Evolutionary conservation across 257 asterid genomes (phyloP).

Genomic region (Solanum phureja): DNA sequence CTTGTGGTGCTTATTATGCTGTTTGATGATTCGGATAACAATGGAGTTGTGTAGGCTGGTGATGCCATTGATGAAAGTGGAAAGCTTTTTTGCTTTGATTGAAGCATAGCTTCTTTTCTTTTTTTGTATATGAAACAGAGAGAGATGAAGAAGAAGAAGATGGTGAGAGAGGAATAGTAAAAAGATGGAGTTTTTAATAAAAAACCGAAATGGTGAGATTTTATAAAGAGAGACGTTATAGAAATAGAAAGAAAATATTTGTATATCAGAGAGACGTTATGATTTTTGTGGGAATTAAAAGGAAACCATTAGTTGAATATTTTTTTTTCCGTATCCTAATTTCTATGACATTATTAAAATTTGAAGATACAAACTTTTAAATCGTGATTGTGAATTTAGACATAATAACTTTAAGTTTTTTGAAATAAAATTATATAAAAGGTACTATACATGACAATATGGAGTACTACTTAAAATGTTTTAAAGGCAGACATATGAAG

Average conservation of each 20-base stretch:
- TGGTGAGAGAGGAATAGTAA: not conserved
- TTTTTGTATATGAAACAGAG: not conserved
- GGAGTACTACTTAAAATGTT: no score
- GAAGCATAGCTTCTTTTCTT: slow-evolving; percentile 5
- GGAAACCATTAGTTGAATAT: not conserved
- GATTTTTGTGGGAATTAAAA: not conserved
- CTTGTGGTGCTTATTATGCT: slow-evolving; percentile 4
- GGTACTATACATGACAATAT: no score
- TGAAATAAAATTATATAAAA: no score
- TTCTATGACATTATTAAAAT: no score
- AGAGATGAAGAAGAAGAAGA: not conserved
- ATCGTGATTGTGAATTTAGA: no score
- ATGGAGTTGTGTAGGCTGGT: slow-evolving; percentile 16
- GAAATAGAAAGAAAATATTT: not conserved
- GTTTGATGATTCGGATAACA: slow-evolving; percentile 31
- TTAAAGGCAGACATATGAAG: no score
- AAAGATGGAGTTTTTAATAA: not conserved
- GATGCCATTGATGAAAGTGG: slow-evolving; percentile 10
- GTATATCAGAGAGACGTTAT: not conserved
- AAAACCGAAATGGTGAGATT: not conserved
- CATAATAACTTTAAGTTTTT: no score
- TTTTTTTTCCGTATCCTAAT: fast-evolving
- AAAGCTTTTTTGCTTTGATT: not conserved
- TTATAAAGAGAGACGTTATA: slow-evolving; percentile 12
- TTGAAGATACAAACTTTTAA: no score